phyloP scores from a whole-genome alignment of 2,329 filamentous ascomycete genomes.

The Botrytis pseudocinerea region DNA sequence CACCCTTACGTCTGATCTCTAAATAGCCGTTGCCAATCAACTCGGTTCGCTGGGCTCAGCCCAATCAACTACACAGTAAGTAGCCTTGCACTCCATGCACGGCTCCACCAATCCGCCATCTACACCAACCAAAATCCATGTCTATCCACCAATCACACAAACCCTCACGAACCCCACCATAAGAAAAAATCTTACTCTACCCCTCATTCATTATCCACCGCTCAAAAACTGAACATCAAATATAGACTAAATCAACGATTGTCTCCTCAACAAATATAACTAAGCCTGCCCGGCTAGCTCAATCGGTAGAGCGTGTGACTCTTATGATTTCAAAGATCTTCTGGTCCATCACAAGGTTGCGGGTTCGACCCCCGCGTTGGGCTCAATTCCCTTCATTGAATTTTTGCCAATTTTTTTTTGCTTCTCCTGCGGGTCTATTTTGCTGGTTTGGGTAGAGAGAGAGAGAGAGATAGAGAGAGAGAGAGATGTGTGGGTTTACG shows the following conservation, averaged over 20 bases:
- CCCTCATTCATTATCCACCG: not conserved
- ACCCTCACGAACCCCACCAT: not conserved
- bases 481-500: not conserved
- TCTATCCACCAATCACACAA: not conserved
- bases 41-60: not conserved
- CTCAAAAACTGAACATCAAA: not conserved
- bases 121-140: not conserved
- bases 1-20: not conserved
- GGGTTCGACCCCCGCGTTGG: slow-evolving; percentile 47
- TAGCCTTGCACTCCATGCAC: not conserved
- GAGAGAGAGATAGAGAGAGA: too few species aligned
- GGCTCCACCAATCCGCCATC: not conserved
- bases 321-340: slow-evolving; percentile 28
- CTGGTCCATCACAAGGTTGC: slow-evolving; percentile 45
- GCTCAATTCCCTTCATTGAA: slow-evolving; percentile 32
- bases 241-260: not conserved
- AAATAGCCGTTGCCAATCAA: not conserved
- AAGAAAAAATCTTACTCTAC: not conserved
- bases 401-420: not conserved
- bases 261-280: not conserved
- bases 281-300: slow-evolving; percentile 36
- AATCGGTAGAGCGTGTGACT: slow-evolving; percentile 41
- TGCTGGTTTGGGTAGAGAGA: not conserved
- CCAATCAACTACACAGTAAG: not conserved
- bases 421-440: not conserved